Base-by-base conservation (phyloP, 176 grass and related monocot species). In the Saccharum spontaneum region DNA sequence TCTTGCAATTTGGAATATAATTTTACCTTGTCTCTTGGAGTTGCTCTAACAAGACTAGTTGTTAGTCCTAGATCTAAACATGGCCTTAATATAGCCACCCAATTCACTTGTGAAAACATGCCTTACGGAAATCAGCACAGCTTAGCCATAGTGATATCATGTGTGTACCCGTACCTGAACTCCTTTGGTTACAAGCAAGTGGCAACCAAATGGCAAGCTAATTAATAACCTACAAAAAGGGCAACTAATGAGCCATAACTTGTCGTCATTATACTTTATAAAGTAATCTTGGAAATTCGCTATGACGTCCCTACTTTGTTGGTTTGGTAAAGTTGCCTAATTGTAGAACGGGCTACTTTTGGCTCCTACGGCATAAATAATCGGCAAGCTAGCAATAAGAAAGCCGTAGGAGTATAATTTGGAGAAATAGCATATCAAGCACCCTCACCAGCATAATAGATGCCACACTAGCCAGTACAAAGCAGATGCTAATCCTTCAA, bases 261-360 rank as follows among this genome's bases (percentile, higher is more conserved):
- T 49, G 39, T 81, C 15, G 23, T 69, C 48, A 23, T 63, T 63
- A 49, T 30, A 62, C 50, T 17, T 63, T 77, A 39, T 22, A 61
- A 73, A 33, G 16, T 18, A 52, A 30, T 31, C 10, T 37, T 71
- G 9, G 15, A 71, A 70, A 65, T 71, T 77, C 16, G 57, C 1
- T 65, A 55, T 10, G 23, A 23, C 2, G 18, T 37, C 24, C 69
- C 24, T 84, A 69, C 9, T 57, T 67, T 88, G 10, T 67, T 88
- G 14, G 30, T 28, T 73, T 76, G 55, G 31, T 22, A 17, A 52
- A 52, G 43, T 10, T 24, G 74, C 23, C 15, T 67, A 78, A 39
- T 66, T 67, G 59, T 31, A 68, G 73, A 72, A 79, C 22, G 55
- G 8, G 13, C 34, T 73, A 41, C 45, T 86, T 76, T 85, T 69